Evolutionary conservation across 2,329 filamentous ascomycete genomes (phyloP).

Genomic region (Phialophora macrospora): DNA sequence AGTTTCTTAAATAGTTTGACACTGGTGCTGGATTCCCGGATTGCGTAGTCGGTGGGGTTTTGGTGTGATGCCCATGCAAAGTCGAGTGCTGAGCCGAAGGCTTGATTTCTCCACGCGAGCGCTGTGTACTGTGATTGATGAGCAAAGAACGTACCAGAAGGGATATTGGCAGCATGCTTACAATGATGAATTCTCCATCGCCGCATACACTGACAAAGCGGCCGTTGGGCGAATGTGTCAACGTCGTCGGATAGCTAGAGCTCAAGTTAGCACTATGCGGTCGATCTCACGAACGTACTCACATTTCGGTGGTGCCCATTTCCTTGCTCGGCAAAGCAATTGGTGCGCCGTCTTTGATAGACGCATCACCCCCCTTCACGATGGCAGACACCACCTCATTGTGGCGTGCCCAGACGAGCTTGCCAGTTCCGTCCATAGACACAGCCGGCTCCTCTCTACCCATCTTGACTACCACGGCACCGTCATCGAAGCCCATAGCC

Average conservation of each 20-base stretch:
- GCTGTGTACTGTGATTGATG: constrained; percentile 70
- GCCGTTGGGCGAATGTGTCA: constrained; percentile 94
- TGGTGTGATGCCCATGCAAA: constrained; percentile 70
- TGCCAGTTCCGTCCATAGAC: constrained; percentile 94
- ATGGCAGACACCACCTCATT: constrained; percentile 94
- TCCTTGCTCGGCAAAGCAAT: constrained; percentile 91
- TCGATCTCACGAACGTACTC: constrained; percentile 48
- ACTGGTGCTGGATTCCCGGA: constrained; percentile 85
- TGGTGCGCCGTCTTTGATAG: constrained; percentile 84
- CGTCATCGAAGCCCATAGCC: constrained; percentile 95
- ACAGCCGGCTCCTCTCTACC: constrained; percentile 96
- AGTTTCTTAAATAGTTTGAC: constrained; percentile 99
- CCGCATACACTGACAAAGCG: constrained; percentile 88
- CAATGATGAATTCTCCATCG: constrained; percentile 96
- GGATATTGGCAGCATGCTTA: constrained; percentile 12
- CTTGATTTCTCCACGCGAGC: constrained; percentile 94
- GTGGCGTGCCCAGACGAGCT: constrained; percentile 93
- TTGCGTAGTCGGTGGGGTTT: constrained; percentile 82
- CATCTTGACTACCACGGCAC: constrained; percentile 96
- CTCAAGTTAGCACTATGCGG: constrained; percentile 3
- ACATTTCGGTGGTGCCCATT: constrained; percentile 93
- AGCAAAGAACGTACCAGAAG: constrained; percentile 4
- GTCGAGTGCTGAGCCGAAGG: constrained; percentile 91
- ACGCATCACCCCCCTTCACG: constrained; percentile 87
- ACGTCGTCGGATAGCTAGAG: constrained; percentile 69